Evolutionary conservation across 306 rosid species (phyloP).

Genomic region (Notholithocarpus densiflorus): DNA sequence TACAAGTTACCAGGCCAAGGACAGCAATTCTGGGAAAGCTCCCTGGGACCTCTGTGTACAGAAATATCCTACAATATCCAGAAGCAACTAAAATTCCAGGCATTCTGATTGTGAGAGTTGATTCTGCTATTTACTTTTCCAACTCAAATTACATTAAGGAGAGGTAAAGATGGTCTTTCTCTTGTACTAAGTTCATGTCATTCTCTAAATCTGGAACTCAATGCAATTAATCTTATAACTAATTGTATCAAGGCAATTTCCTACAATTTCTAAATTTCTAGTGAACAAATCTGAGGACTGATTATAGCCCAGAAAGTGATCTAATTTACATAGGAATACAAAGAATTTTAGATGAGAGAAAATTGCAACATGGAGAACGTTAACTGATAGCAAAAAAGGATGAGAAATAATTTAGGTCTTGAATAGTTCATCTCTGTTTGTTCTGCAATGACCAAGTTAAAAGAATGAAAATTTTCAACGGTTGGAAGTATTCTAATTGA

Average conservation of each 20-base stretch:
- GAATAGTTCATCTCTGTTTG: neutral
- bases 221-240: neutral
- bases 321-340: neutral
- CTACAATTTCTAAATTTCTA: neutral
- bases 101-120: slow-evolving; percentile 79
- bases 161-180: slow-evolving; percentile 51
- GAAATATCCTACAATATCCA: slow-evolving; percentile 89
- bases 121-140: slow-evolving; percentile 92
- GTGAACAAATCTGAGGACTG: neutral
- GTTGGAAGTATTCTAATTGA: slow-evolving; percentile 1
- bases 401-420: neutral
- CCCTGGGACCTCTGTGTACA: slow-evolving; percentile 78
- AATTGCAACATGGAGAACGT: neutral
- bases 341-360: neutral
- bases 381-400: neutral
- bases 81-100: slow-evolving; percentile 77
- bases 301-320: neutral
- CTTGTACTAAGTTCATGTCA: slow-evolving; percentile 1
- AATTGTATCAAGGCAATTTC: neutral
- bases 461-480: neutral
- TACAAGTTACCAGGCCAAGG: slow-evolving; percentile 93
- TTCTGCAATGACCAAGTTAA: neutral
- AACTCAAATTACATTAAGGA: slow-evolving; percentile 89
- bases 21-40: slow-evolving; percentile 85
- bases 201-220: neutral